A percentile compares a stretch with the other conserved stretches of the same genome.
phyloP scores from a whole-genome alignment of 2,329 filamentous ascomycete species.

The Apiospora aurea region DNA sequence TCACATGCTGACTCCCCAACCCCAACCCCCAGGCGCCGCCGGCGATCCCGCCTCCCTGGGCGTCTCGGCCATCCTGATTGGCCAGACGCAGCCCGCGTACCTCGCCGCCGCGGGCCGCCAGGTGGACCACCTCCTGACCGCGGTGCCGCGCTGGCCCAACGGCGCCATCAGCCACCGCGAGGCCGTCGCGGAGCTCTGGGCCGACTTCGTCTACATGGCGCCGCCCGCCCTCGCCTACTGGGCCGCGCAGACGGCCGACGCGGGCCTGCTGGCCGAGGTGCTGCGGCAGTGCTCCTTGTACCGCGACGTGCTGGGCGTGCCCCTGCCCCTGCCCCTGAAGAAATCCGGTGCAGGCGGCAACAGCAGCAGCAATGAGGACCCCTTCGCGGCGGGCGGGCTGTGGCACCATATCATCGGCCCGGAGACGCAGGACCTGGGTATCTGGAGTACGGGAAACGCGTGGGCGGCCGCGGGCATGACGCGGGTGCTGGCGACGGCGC shows the following conservation, averaged over 20 bases:
- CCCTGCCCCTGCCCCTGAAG: too few species aligned
- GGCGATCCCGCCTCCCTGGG: constrained; percentile 54
- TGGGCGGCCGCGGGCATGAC: constrained; percentile 56
- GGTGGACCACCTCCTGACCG: constrained; percentile 46
- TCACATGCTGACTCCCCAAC: neutral
- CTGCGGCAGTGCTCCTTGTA: constrained; percentile 51
- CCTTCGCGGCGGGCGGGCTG: constrained; percentile 29
- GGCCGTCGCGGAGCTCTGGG: constrained; percentile 52
- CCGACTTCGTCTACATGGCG: constrained; percentile 57
- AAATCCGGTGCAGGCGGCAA: constrained; percentile 38
- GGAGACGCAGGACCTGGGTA: constrained; percentile 43
- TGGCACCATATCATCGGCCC: constrained; percentile 56
- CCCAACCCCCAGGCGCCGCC: constrained; percentile 41
- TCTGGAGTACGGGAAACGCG: constrained; percentile 57
- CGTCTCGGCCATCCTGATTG: constrained; percentile 52
- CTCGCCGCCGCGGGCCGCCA: constrained; percentile 48
- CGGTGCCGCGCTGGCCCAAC: constrained; percentile 50
- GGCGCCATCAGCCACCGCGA: constrained; percentile 56
- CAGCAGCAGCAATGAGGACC: neutral
- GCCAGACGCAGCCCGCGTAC: constrained; percentile 43
- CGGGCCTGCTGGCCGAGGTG: constrained; percentile 43
- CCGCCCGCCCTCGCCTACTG: constrained; percentile 58
- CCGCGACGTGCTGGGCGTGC: constrained; percentile 45
- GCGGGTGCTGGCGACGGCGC: constrained; percentile 52
- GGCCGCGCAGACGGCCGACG: constrained; percentile 47